Evolutionary conservation across 306 rosid genomes (phyloP).

Genomic region (Cucurbita maxima): DNA sequence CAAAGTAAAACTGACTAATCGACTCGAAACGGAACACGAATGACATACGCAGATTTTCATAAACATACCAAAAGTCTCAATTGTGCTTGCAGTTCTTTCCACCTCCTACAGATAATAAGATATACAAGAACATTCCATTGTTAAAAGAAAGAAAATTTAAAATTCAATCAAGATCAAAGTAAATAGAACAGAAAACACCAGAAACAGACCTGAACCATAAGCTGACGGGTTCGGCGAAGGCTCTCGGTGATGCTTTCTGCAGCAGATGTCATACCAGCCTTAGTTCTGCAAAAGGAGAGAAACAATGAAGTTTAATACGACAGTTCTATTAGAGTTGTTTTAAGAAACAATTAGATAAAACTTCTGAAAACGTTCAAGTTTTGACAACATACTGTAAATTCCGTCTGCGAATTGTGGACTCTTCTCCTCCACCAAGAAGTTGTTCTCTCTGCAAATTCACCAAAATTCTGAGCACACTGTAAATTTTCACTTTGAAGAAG

Average conservation of each 20-base stretch:
- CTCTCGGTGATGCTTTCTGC: constrained; percentile 90
- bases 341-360: background rate
- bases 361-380: background rate
- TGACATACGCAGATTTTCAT: background rate
- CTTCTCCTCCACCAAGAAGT: constrained; percentile 82
- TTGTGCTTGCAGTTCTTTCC: constrained; percentile 67
- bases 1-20: background rate
- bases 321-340: background rate
- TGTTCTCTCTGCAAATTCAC: constrained; percentile 55
- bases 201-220: constrained; percentile 73
- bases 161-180: background rate
- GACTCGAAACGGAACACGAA: background rate
- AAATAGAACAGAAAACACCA: background rate
- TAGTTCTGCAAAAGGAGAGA: constrained; percentile 39
- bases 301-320: background rate
- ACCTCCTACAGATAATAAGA: constrained; percentile 37
- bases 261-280: constrained; percentile 90
- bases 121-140: constrained; percentile 10
- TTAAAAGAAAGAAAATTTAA: background rate
- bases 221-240: constrained; percentile 82
- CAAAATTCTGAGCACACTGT: background rate
- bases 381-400: constrained; percentile 68
- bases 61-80: constrained; percentile 52
- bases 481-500: background rate
- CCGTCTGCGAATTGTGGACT: constrained; percentile 76